Evolutionary conservation across 1,139 yeast genomes (phyloP), one percentile per base, ranked within the genome.

Genomic region (Arxiozyma slooffiae): DNA sequence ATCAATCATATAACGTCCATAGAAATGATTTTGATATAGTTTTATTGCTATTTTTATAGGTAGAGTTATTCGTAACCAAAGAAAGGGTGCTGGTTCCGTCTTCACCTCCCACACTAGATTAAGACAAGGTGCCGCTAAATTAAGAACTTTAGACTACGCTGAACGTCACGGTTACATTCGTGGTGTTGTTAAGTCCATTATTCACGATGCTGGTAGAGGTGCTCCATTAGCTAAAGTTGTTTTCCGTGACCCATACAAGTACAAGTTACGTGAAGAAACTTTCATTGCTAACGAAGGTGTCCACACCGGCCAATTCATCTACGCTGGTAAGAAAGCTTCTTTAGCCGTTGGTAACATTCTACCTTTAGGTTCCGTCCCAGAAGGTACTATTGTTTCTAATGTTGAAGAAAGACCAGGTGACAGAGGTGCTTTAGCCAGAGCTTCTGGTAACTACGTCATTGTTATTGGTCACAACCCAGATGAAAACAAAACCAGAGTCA

Each of bases 11-110:
- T 11, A 30, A 3, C 36, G 6, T 11, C n/a, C 36, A 14, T n/a
- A 14, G n/a, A 30, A 3, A 30, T 30, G 36, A 2, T 30, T 30
- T 8, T 6, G 36, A 30, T 30, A 30, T 30, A 30, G 11, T 14
- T 30, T 4, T 30, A 11, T 30, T 14, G 11, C 3, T 30, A 17
- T 41, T 42, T 42, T 20, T 42, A 34, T 20, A 42, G 97, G 98
- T 87, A 92, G 98, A 85, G 99, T 94, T 80, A 94, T 94, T 82
- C 95, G 98, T 82, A 92, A 94, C 85, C 98, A 94, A 86, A 90
- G 99, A 88, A 94, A 94, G 82, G 97, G 97, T 85, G 97, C 97
- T 79, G 98, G 98, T 74, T 90, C 97, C 72, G 89, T 94, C 84
- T 94, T 94, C 89, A 86, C 95, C 76, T 83, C 98, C 71, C 96